These are phyloP conservation scores for Cercophora samala DNA, from an alignment of 495 filamentous ascomycete genomes.

Conservation along the genomic window DNA sequence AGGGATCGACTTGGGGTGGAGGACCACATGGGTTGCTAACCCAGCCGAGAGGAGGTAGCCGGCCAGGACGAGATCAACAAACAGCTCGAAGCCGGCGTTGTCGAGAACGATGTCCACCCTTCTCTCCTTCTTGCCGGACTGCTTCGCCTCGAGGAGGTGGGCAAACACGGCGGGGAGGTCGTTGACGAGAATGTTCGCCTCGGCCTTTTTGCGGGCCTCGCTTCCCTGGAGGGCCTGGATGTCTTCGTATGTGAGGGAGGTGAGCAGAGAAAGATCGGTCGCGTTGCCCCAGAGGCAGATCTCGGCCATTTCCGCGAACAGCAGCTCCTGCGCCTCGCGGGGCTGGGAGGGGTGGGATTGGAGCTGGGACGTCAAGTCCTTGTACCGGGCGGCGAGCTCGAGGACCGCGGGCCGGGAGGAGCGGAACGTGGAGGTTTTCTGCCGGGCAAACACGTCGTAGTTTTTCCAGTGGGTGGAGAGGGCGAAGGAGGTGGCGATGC, in stretches of 20 bases:
- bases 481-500: slow-evolving; percentile 71
- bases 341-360: slow-evolving; percentile 37
- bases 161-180: slow-evolving; percentile 72
- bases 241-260: slow-evolving; percentile 86
- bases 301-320: slow-evolving; percentile 93
- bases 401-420: slow-evolving; percentile 89
- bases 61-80: slow-evolving; percentile 85
- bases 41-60: slow-evolving; percentile 80
- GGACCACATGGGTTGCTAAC: slow-evolving; percentile 79
- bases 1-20: slow-evolving; percentile 89
- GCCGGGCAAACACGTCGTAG: slow-evolving; percentile 87
- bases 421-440: slow-evolving; percentile 90
- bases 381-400: slow-evolving; percentile 84
- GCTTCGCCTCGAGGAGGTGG: slow-evolving; percentile 62
- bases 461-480: slow-evolving; percentile 80
- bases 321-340: slow-evolving; percentile 59
- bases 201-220: slow-evolving; percentile 73
- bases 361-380: slow-evolving; percentile 70
- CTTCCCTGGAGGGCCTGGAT: slow-evolving; percentile 94
- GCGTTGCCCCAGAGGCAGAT: slow-evolving; percentile 98
- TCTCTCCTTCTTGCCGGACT: slow-evolving; percentile 52
- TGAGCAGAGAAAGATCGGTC: slow-evolving; percentile 88
- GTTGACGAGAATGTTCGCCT: slow-evolving; percentile 87
- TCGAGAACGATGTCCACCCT: slow-evolving; percentile 91
- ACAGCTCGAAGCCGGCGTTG: slow-evolving; percentile 95